Evolutionary conservation across 306 rosid genomes (phyloP), one percentile per base, ranked within the genome.

Genomic region (Echinosophora koreensis): DNA sequence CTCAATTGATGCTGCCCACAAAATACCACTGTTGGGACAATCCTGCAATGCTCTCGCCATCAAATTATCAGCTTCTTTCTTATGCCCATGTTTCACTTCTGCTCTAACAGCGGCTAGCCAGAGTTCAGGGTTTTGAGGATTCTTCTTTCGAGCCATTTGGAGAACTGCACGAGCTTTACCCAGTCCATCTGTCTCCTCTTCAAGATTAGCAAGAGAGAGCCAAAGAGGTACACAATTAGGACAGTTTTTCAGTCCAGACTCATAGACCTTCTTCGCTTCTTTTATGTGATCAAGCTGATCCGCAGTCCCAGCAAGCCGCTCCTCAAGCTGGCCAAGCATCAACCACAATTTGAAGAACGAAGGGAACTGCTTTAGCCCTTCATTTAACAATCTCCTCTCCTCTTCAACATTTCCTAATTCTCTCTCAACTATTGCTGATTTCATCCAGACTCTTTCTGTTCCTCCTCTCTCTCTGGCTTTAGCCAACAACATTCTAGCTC

Each of bases 311-410:
- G 85, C 88, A 76, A 80, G 93, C 51, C 90, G 83, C 73, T 89
- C 98, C 90, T 93, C 98, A 28, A 89, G 85, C 86, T 91, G 98
- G 59, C 98, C 97, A 67, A 93, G 96, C 98, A 93, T 93, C 87
- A 93, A 77, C 98, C 98, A 91, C 77, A 93, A 39, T 81, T 93
- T 93, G 73, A 81, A 91, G 83, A 93, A 93, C 22, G 93, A 87
- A 57, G 93, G 92, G 81, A 91, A 93, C 47, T 78, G 90, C 37
- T 83, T 89, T 74, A 93, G 81, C 71, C 98, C 98, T 84, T 93
- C 97, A 55, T 86, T 81, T 65, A 93, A 80, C 89, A 93, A 84
- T 80, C 79, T 87, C 72, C 92, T 91, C 70, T 88, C 96, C 81
- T 88, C 97, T 49, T 91, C 90, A 17, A 82, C 62, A 41, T 93